Evolutionary conservation across 768 basidiomycete species (phyloP), one percentile per base, ranked within the genome.

Genomic region (Leucosporidium scottii): DNA sequence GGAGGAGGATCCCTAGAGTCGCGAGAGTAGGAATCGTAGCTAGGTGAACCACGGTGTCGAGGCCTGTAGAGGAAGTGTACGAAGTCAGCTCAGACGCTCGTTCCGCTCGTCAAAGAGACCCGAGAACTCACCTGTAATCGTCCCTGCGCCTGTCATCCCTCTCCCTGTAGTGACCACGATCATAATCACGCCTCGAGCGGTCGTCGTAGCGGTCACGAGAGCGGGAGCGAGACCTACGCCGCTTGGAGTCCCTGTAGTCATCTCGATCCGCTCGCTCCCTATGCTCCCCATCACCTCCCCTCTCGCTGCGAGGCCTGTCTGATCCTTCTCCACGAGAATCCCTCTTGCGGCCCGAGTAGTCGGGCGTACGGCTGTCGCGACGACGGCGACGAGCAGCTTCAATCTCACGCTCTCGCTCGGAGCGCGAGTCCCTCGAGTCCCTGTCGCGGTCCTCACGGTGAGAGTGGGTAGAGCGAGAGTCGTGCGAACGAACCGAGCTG

Each of bases 401-500:
- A 44, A 44, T 44, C 39, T 44, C 39, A 44, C 39, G 39, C 39
- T 44, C 39, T 12, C 39, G 39, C 39, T 44, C 39, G 8, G 39
- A 44, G 39, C 39, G 39, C 39, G 39, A 34, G n/a, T 28, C n/a
- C n/a, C n/a, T 12, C 27, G 53, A 28, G 27, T n/a, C 15, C 15
- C 53, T 25, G 53, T 54, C n/a, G 28, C 53, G 53, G 27, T 54
- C 53, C 53, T 25, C 23, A 17, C 25, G 23, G 53, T 54, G n/a
- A n/a, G 15, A 17, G 53, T 27, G 15, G 53, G 53, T 54, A 30
- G 25, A 30, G 53, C 53, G 53, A 54, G 53, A 54, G 27, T 54
- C 53, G 13, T 54, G 53, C 5, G 53, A 54, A n/a, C 53, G 53
- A 54, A 54, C 53, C 53, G 53, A 54, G 53, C 53, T 54, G 53